A percentile compares a stretch with the other conserved stretches of the same genome.
Evolutionary conservation across 1,284 basidiomycete genomes (phyloP).

Genomic region (Pterulicium gracile): DNA sequence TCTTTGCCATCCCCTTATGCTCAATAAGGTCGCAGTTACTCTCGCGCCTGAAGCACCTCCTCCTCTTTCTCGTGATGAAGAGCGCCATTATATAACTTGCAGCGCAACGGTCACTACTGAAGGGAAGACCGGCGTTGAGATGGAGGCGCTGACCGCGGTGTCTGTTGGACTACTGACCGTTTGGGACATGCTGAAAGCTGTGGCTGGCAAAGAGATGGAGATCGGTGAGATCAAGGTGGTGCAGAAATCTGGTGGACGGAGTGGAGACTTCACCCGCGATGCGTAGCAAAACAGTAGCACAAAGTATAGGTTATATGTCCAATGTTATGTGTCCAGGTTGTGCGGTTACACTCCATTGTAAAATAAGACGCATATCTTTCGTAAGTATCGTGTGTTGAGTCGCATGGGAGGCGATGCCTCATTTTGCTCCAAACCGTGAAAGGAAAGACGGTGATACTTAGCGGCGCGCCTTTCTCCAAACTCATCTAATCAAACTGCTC

Average conservation of each 20-base stretch:
- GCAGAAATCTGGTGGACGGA: constrained; percentile 64
- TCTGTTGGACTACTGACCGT: constrained; percentile 72
- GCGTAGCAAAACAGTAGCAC: no score
- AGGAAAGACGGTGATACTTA: no score
- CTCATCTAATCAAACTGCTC: no score
- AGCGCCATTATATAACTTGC: constrained; percentile 47
- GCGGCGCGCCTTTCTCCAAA: no score
- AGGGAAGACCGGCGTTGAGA: constrained; percentile 84
- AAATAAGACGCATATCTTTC: no score
- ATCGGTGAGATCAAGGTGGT: constrained; percentile 60
- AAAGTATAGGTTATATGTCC: no score
- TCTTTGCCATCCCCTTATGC: constrained; percentile 70
- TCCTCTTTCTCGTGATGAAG: constrained; percentile 7
- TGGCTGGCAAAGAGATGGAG: constrained; percentile 77
- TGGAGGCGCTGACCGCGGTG: constrained; percentile 86
- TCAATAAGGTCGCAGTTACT: constrained; percentile 59
- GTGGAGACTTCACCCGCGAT: constrained; percentile 63
- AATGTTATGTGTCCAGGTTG: no score
- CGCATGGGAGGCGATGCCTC: no score
- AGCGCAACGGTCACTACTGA: constrained; percentile 60
- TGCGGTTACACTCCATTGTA: no score
- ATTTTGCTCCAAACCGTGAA: no score
- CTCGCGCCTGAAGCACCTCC: constrained; percentile 33
- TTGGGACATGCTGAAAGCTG: constrained; percentile 90
- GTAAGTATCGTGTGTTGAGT: no score